Evolutionary conservation across 2,329 filamentous ascomycete genomes (phyloP).

Genomic region (Knoxdaviesia capensis): DNA sequence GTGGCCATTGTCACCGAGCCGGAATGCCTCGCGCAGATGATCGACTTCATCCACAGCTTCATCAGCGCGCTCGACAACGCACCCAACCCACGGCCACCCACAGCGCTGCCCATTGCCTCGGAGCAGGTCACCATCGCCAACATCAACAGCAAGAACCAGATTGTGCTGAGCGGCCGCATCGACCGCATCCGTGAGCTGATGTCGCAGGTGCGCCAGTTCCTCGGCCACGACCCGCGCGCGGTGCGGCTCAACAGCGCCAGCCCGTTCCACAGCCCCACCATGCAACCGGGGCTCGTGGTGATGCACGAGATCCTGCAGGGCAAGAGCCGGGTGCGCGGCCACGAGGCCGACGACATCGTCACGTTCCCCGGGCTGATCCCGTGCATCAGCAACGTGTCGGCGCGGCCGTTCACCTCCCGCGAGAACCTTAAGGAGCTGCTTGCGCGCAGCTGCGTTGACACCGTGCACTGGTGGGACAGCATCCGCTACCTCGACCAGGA

Average conservation of each 20-base stretch:
- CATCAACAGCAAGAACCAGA: conserved; percentile 90
- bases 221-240: conserved; percentile 76
- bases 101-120: conserved; percentile 11
- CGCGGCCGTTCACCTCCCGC: conserved; percentile 52
- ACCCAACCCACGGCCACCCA: too few relatives aligned
- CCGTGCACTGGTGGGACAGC: conserved; percentile 85
- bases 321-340: conserved; percentile 31
- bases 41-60: conserved; percentile 61
- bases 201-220: conserved; percentile 70
- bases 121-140: conserved; percentile 79
- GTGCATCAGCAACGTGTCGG: conserved; percentile 75
- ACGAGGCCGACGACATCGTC: conserved; percentile 41
- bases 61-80: conserved; percentile 46
- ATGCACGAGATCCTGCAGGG: conserved; percentile 49
- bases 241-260: conserved; percentile 73
- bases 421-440: conserved; percentile 62
- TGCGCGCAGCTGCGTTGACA: conserved; percentile 71
- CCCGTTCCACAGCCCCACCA: conserved; percentile 81
- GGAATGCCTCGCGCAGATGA: conserved; percentile 46
- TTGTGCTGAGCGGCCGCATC: conserved; percentile 78
- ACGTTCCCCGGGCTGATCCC: conserved; percentile 56
- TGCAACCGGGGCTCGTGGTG: conserved; percentile 62
- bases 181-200: conserved; percentile 64
- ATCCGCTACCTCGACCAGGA: conserved; percentile 78
- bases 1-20: conserved; percentile 80